Base-by-base conservation (phyloP, 2,329 filamentous ascomycete genomes). In the Colletotrichum higginsianum region DNA sequence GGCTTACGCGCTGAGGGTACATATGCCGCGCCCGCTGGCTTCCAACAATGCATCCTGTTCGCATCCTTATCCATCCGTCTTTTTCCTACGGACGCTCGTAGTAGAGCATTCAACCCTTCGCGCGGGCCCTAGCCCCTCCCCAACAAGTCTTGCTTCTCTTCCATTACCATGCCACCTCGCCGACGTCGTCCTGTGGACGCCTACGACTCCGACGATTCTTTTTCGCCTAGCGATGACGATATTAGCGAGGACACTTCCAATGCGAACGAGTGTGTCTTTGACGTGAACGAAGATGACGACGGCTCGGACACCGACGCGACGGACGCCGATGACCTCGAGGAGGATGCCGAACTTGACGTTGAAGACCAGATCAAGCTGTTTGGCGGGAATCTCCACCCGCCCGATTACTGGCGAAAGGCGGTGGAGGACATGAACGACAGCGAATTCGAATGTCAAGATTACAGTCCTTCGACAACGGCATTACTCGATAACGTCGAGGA, bases 291-390 rank as follows among this genome's bases (percentile, higher is more conserved):
- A 46, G 56, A 58, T 58, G 5, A 42, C 3, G 40, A 56, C 21
- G 18, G 40, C 40, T 30, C 11, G 12, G 18, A 30, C 13, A 58
- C 56, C 18, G 11, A 58, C 2, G 21, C 40, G 5, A 58, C 40
- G 5, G 21, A 58, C n/a, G 7, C 9, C 9, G 13, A 40, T 42
- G 16, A 40, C 53, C 13, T 53, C 8, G 4, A 46, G 4, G 16
- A 61, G 13, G 57, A 61, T 40, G 16, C 16, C 12, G 23, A 50
- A 35, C 9, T 71, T 38, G 35, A 74, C 40, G 30, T 74, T 12
- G 40, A 74, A 16, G 65, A 75, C 40, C 26, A 71, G 44, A 49
- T 67, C 23, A 26, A 63, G 61, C 64, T 77, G 58, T 76, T 75
- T 44, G 52, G 58, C 16, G 67, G 73, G 15, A 77, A 77, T 61